Evolutionary conservation across 768 basidiomycete species (phyloP), one percentile per base, ranked within the genome.

Genomic region (Macrolepiota fuliginosa): DNA sequence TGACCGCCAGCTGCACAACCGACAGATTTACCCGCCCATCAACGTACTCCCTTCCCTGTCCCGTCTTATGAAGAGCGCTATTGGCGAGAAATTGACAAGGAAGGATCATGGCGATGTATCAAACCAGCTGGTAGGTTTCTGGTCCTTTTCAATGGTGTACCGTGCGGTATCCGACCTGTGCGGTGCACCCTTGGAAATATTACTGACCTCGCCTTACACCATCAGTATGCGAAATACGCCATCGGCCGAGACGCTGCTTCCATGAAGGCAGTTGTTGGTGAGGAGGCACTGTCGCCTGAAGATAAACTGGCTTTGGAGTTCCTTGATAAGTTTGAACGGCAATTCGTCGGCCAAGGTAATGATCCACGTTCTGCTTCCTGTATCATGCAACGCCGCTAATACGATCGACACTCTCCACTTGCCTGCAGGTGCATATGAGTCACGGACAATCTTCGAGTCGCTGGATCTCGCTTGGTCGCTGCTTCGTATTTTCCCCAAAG

Each of bases 71-170:
- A 99, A 99, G 88, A 94, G 91, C 68, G 97, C 97, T 66, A 98
- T 98, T 76, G 97, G 97, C 66, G 96, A 98, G 78, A 87, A 92
- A 76, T 81, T 98, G 71, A 98, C 97, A 62, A 84, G 97, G 74
- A 96, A 96, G 78, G 97, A 99, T 77, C 97, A 98, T 74, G 92
- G 95, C 70, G 97, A 99, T 76, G 97, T 99, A 37, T 98, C 97
- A 13, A 99, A 99, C 81, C 96, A 98, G 79, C 79, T 97, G 81
- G 94, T 93, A 68, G 60, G 92, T 78, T 42, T 57, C 35, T 50
- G 36, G 36, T 60, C 39, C 36, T 47, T 40, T 62, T 56, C 24
- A 36, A 50, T 37, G 52, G 50, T 61, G 47, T 52, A 52, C 45
- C 45, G 37, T 40, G 47, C 45, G 22, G 47, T 62, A 25, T 29